Percentiles rank a stretch among this genome's conserved stretches.
phyloP scores from a whole-genome alignment of 2,329 filamentous ascomycete species.

The Fusarium proliferatum region DNA sequence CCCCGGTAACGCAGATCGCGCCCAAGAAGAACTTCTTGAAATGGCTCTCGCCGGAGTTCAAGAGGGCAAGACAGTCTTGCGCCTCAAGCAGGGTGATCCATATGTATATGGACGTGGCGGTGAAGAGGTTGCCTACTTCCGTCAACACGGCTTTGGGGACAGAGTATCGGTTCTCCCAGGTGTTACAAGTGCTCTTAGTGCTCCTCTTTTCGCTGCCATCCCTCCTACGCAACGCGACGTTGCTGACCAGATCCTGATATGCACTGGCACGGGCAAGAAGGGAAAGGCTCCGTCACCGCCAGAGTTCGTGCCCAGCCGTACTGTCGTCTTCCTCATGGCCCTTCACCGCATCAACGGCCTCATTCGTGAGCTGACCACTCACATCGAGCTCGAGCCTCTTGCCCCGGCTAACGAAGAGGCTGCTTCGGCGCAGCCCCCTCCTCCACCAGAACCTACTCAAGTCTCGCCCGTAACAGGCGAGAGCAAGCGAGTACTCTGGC shows the following conservation, averaged over 20 bases:
- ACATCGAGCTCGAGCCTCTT: conserved; percentile 49
- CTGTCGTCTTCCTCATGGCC: conserved; percentile 95
- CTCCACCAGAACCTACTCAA: conserved; percentile 19
- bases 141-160: conserved; percentile 73
- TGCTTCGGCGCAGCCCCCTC: conserved; percentile 17
- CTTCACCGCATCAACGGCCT: conserved; percentile 84
- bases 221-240: conserved; percentile 90
- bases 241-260: conserved; percentile 93
- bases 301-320: conserved; percentile 78
- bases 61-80: conserved; percentile 81
- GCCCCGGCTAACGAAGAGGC: conserved; percentile 38
- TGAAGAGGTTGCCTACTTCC: conserved; percentile 91
- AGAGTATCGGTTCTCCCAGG: conserved; percentile 81
- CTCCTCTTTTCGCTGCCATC: conserved; percentile 88
- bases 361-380: conserved; percentile 73
- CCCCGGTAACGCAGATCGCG: conserved; percentile 93
- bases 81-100: conserved; percentile 95
- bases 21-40: conserved; percentile 88
- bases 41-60: conserved; percentile 76
- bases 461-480: conserved; percentile 10
- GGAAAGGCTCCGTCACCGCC: conserved; percentile 86
- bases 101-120: conserved; percentile 96
- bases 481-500: conserved; percentile 67
- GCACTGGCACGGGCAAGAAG: conserved; percentile 94
- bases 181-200: conserved; percentile 87